Conservation (phyloP, 176 grass and related monocot species). For the Lolium rigidum region DNA sequence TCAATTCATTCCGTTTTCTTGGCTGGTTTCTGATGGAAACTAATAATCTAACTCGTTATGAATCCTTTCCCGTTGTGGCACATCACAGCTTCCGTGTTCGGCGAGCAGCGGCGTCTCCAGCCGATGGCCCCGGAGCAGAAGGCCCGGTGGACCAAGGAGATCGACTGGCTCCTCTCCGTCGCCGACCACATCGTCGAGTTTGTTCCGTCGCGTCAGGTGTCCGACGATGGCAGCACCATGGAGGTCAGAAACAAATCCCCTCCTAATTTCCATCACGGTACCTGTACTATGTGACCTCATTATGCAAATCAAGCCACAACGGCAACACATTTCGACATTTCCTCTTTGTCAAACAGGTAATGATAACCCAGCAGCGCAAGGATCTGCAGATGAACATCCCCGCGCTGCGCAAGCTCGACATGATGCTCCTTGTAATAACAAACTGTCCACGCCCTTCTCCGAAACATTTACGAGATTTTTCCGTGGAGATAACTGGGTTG, state of each 20-base stretch:
- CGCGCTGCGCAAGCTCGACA: conserved; percentile 79
- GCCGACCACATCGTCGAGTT: conserved; percentile 87
- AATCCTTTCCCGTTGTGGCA: not conserved
- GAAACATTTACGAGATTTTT: no score
- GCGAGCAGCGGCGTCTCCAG: conserved; percentile 76
- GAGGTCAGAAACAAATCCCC: conserved; percentile 49
- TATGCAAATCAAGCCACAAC: not conserved
- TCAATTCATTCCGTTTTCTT: not conserved
- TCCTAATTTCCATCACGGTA: not conserved
- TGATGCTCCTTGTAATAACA: conserved; percentile 80
- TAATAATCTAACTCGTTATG: no score
- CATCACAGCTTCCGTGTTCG: conserved; percentile 85
- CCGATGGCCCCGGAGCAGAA: conserved; percentile 81
- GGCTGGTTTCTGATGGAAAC: not conserved
- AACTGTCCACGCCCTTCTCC: not conserved
- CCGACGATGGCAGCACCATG: conserved; percentile 67
- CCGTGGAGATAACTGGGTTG: not conserved
- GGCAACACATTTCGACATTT: not conserved
- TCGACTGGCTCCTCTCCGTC: conserved; percentile 91
- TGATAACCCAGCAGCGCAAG: conserved; percentile 81
- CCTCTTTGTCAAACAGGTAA: conserved; percentile 52
- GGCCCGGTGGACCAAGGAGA: conserved; percentile 75
- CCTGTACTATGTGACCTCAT: not conserved
- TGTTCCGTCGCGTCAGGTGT: conserved; percentile 69
- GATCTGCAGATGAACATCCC: conserved; percentile 92